phyloP scores from a whole-genome alignment of 495 filamentous ascomycete genomes.

The Lasiosphaeria ovina region DNA sequence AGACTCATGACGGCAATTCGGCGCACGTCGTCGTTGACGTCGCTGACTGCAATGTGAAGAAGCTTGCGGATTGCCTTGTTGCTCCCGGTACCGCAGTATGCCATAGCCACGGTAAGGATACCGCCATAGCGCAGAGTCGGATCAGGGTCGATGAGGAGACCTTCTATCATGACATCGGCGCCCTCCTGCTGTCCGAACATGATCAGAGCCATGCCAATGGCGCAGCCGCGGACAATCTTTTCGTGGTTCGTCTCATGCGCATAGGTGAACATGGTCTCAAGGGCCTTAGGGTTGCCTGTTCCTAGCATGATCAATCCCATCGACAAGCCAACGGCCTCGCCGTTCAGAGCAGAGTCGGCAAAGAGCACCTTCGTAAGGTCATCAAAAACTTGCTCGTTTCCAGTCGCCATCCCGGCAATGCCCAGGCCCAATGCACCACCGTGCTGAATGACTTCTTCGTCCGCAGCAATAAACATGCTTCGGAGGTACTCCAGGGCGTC shows the following conservation, averaged over 20 bases:
- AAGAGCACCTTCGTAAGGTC: conserved; percentile 84
- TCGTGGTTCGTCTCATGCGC: conserved; percentile 98
- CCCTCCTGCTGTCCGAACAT: conserved; percentile 96
- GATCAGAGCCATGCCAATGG: conserved; percentile 95
- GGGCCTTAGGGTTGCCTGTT: conserved; percentile 83
- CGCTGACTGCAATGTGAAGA: conserved; percentile 95
- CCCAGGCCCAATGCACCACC: conserved; percentile 93
- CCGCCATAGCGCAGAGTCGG: conserved; percentile 93
- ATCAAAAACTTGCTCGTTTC: conserved; percentile 85
- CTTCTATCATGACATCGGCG: conserved; percentile 90
- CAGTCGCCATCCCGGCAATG: conserved; percentile 96
- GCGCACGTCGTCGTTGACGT: conserved; percentile 97
- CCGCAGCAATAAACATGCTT: conserved; percentile 78
- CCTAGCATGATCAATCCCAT: conserved; percentile 98
- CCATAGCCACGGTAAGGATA: conserved; percentile 97
- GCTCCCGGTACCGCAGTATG: conserved; percentile 94
- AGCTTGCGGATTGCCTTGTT: conserved; percentile 98
- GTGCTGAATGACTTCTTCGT: conserved; percentile 94
- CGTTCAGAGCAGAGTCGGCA: conserved; percentile 90
- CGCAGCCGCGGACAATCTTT: conserved; percentile 95
- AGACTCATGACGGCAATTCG: conserved; percentile 97
- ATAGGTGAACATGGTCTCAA: conserved; percentile 96
- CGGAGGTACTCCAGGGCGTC: conserved; percentile 87
- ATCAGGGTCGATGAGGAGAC: conserved; percentile 89
- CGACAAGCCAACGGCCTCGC: conserved; percentile 90